phyloP scores from a whole-genome alignment of 2,329 filamentous ascomycete species.

The Diplodia intermedia region DNA sequence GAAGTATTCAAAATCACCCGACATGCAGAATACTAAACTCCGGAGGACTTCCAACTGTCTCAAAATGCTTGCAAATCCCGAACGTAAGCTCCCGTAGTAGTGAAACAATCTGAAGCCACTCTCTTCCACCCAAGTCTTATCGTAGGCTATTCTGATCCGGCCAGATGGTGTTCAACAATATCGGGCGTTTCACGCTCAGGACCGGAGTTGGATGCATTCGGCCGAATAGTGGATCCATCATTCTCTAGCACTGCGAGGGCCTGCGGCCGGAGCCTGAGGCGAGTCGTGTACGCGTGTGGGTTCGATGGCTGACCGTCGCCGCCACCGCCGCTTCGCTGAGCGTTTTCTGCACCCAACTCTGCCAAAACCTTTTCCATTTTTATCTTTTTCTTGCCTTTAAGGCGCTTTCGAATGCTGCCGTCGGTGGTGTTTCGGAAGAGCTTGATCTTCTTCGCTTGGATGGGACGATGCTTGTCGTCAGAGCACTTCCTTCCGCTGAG shows the following conservation, averaged over 20 bases:
- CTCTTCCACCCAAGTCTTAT: too few species aligned
- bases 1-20: too few species aligned
- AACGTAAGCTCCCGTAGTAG: too few species aligned
- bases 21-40: too few species aligned
- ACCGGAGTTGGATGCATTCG: too few species aligned
- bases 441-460: neutral
- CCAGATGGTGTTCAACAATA: too few species aligned
- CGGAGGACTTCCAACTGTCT: too few species aligned
- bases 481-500: neutral
- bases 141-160: too few species aligned
- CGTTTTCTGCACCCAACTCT: neutral
- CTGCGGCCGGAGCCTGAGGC: conserved; percentile 37
- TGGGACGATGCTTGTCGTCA: neutral
- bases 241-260: conserved; percentile 20
- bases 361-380: neutral
- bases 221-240: too few species aligned
- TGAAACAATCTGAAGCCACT: too few species aligned
- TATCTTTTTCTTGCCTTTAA: neutral
- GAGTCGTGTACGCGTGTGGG: conserved; percentile 32
- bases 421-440: neutral
- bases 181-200: too few species aligned
- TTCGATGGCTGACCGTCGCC: conserved; percentile 1
- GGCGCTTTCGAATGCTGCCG: neutral
- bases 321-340: conserved; percentile 1
- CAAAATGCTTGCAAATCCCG: too few species aligned